phyloP scores from a whole-genome alignment of 2,329 filamentous ascomycete species.

The Cercospora nicotianae region DNA sequence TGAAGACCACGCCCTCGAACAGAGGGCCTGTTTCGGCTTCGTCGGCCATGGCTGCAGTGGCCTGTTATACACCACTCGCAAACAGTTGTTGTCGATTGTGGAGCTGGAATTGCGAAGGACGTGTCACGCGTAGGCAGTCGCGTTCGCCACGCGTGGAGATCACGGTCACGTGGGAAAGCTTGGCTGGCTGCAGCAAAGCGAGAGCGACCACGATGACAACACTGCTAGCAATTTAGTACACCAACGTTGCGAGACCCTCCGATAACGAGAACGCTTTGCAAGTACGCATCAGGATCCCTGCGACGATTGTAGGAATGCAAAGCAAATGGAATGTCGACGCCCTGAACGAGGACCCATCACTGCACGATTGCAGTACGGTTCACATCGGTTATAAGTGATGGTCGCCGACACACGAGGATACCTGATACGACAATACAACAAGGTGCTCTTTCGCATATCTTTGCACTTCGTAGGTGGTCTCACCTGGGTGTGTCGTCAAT shows the following conservation, averaged over 20 bases:
- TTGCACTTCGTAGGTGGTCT: neutral
- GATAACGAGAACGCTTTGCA: neutral
- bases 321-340: neutral
- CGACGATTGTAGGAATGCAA: neutral
- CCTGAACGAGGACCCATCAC: neutral
- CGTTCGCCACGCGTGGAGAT: neutral
- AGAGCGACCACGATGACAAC: neutral
- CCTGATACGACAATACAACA: neutral
- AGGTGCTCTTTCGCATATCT: neutral
- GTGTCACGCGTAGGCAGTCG: neutral
- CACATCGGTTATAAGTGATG: neutral
- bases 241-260: neutral
- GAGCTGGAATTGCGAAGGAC: neutral
- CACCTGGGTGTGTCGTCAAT: too few species aligned
- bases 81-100: neutral
- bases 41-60: conserved; percentile 20
- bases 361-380: neutral
- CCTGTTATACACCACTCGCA: neutral
- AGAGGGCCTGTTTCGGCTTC: conserved; percentile 29
- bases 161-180: neutral
- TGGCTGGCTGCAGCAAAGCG: neutral
- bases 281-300: neutral
- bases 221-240: neutral
- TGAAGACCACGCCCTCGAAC: conserved; percentile 45
- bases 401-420: neutral